Conservation (phyloP, 2,329 filamentous ascomycete genomes). For the Ophiocordyceps camponoti-saundersi region DNA sequence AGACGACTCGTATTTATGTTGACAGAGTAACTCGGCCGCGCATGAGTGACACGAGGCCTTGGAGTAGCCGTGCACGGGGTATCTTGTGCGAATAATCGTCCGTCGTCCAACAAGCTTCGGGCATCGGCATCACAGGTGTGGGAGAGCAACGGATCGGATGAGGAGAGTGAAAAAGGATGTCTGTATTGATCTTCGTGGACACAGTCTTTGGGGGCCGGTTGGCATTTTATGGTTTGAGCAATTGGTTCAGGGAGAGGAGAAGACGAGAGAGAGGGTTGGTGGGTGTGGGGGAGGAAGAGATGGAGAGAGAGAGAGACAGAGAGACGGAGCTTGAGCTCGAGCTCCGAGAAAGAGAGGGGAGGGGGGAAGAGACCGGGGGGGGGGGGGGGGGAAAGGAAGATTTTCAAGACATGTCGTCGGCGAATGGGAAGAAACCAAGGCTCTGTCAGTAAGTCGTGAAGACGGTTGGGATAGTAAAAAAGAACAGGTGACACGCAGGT, state of each 20-base stretch:
- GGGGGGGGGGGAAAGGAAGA: conserved; percentile 2
- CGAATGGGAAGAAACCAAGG: conserved; percentile 2
- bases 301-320: not conserved
- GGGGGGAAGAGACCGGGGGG: not conserved
- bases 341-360: not conserved
- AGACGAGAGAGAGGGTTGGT: not conserved
- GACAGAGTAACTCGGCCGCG: not conserved
- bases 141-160: not conserved
- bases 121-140: not conserved
- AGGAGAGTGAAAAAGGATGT: not conserved
- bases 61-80: too few relatives aligned
- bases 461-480: too few relatives aligned
- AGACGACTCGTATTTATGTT: not conserved
- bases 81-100: not conserved
- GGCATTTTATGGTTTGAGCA: conserved; percentile 16
- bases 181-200: not conserved
- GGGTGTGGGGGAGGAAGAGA: conserved; percentile 2
- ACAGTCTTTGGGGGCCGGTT: conserved; percentile 10
- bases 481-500: too few relatives aligned
- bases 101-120: not conserved
- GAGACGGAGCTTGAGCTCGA: too few relatives aligned
- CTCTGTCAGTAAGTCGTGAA: too few relatives aligned
- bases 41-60: too few relatives aligned
- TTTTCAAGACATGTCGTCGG: conserved; percentile 1
- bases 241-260: not conserved